Conservation (phyloP, 2,329 filamentous ascomycete species). For the Hymenoscyphus fraxineus region DNA sequence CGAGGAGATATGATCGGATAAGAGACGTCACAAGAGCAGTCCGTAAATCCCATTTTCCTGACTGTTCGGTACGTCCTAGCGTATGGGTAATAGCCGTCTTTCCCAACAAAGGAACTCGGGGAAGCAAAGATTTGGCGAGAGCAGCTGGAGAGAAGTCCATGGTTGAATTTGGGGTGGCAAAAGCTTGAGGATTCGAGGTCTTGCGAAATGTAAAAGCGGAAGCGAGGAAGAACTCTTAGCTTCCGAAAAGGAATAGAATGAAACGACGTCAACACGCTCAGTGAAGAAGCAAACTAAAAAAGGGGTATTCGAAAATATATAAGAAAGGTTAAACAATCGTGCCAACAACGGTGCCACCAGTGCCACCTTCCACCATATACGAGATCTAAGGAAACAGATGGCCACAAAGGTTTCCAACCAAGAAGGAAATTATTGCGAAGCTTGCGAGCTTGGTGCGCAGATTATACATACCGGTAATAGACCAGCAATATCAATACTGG, state of each 20-base stretch:
- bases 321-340: background rate
- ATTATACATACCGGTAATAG: background rate
- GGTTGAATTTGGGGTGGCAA: background rate
- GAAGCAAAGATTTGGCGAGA: constrained; percentile 36
- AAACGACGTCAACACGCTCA: background rate
- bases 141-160: constrained; percentile 17
- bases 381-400: background rate
- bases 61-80: constrained; percentile 64
- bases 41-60: constrained; percentile 73
- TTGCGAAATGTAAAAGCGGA: background rate
- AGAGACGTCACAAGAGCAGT: constrained; percentile 70
- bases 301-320: background rate
- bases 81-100: constrained; percentile 60
- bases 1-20: constrained; percentile 60
- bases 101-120: constrained; percentile 58
- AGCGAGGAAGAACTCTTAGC: background rate
- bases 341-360: background rate
- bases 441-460: background rate
- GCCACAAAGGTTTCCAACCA: background rate
- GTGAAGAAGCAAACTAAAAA: background rate
- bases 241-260: background rate
- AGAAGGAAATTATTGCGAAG: background rate
- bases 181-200: background rate
- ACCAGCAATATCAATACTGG: background rate
- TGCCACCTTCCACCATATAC: background rate